phyloP scores from a whole-genome alignment of 352 stramenopile genomes.

The Phytopythium delawarense region DNA sequence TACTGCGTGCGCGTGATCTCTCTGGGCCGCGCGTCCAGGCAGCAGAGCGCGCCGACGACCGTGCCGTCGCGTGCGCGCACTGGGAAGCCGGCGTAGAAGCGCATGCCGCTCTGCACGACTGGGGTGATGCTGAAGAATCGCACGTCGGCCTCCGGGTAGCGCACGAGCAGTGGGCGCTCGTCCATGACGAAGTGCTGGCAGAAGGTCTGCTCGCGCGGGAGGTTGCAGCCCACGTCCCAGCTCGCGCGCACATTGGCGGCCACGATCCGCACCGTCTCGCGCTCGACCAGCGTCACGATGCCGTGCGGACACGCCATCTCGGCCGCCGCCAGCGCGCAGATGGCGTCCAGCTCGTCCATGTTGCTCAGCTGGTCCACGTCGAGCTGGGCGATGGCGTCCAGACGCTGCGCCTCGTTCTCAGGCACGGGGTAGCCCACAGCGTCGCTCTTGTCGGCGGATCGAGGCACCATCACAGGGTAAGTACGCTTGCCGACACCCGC shows the following conservation, averaged over 20 bases:
- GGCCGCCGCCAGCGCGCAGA: conserved; percentile 26
- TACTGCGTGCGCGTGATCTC: conserved; percentile 33
- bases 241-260: conserved; percentile 20
- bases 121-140: conserved; percentile 30
- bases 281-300: conserved; percentile 27
- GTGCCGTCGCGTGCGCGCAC: conserved; percentile 10
- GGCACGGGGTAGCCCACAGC: conserved; percentile 20
- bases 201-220: conserved; percentile 31
- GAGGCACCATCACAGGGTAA: conserved; percentile 20
- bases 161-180: conserved; percentile 26
- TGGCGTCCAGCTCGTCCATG: conserved; percentile 23
- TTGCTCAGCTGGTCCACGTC: conserved; percentile 16
- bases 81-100: conserved; percentile 36
- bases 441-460: not conserved
- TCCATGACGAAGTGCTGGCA: conserved; percentile 45
- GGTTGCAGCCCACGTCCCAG: conserved; percentile 24
- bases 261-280: conserved; percentile 21
- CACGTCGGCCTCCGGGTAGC: conserved; percentile 33
- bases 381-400: conserved; percentile 21
- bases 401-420: conserved; percentile 19
- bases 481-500: conserved; percentile 16
- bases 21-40: conserved; percentile 22
- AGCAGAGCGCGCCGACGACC: conserved; percentile 26
- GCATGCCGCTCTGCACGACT: conserved; percentile 15
- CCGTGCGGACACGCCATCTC: conserved; percentile 25